Base-by-base conservation (phyloP, 2,329 filamentous ascomycete species). In the Botrytis porri region DNA sequence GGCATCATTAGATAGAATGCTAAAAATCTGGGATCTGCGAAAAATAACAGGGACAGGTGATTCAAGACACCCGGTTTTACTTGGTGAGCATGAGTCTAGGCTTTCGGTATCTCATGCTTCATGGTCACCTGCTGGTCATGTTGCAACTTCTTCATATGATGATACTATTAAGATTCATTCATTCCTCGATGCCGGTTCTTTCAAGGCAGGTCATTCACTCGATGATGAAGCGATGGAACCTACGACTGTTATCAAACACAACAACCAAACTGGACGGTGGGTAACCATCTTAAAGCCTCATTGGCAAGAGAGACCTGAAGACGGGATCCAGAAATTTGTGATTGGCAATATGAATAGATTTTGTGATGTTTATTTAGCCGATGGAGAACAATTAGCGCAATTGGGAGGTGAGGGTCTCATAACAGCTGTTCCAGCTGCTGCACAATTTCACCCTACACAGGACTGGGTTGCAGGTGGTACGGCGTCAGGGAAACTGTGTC, bases 311-410 rank as follows among this genome's bases (percentile, higher is more conserved):
- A 87, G 88, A 63, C 95, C 96, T 0, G 84, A 87, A 48, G 93
- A 96, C 73, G 90, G 91, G 12, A 89, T 97, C 8, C 91, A 97
- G 75, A 94, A 95, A 75, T 94, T 99, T 78, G 93, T 90, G 37
- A 95, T 99, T 73, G 96, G 93, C 1, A 99, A 98, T 78, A 98
- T 98, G 96, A 97, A 97, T 80, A 89, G 96, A 1, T 98, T 98
- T 78, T 93, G 98, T 1, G 96, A 99, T 80, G 88, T 99, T 0
- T 99, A 92, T 81, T 92, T 92, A 0, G 87, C 90, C 0, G 88
- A 92, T 66, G 96, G 96, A 0, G 91, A 94, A 78, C 95, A 98
- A 81, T 84, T 99, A 6, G 95, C 93, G 0, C 95, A 98, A 81
- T 82, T 97, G 0, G 94, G 91, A 1, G 94, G 94, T 0, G 94